Conservation (phyloP, 2,329 filamentous ascomycete genomes). For the Arthrocladium fulminans region DNA sequence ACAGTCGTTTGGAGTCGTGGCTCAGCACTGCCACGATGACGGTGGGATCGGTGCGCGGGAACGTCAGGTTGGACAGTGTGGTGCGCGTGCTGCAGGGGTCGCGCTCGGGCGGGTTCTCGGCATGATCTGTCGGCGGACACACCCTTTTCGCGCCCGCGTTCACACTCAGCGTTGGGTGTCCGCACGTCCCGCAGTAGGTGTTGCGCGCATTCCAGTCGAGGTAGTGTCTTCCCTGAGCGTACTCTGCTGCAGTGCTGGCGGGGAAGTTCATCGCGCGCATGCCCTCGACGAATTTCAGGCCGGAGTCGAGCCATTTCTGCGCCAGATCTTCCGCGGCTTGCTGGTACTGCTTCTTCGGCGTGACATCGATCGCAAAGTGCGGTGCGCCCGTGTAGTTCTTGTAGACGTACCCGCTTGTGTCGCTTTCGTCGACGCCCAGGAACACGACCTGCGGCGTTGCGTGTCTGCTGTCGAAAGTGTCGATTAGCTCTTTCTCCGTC, state of each 20-base stretch:
- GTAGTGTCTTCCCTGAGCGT: slow-evolving; percentile 77
- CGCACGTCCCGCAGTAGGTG: slow-evolving; percentile 84
- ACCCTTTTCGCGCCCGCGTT: slow-evolving; percentile 39
- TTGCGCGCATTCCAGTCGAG: slow-evolving; percentile 93
- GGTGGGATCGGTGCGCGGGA: slow-evolving; percentile 86
- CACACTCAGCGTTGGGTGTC: slow-evolving; percentile 59
- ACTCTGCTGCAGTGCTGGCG: slow-evolving; percentile 67
- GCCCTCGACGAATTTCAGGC: slow-evolving; percentile 58
- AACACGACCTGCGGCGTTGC: slow-evolving; percentile 69
- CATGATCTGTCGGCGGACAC: slow-evolving; percentile 37
- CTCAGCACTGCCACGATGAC: slow-evolving; percentile 93
- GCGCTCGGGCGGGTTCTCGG: slow-evolving; percentile 43
- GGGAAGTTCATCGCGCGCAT: slow-evolving; percentile 54
- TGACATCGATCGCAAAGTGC: slow-evolving; percentile 85
- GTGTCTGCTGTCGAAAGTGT: slow-evolving; percentile 62
- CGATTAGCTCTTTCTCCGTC: slow-evolving; percentile 63
- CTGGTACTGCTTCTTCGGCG: slow-evolving; percentile 56
- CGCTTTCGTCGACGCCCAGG: slow-evolving; percentile 66
- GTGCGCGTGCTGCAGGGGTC: slow-evolving; percentile 70
- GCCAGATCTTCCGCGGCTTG: slow-evolving; percentile 53
- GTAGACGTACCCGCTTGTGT: slow-evolving; percentile 34
- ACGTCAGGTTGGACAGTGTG: slow-evolving; percentile 81
- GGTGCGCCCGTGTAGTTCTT: slow-evolving; percentile 67
- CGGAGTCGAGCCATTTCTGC: slow-evolving; percentile 38
- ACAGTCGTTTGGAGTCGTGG: slow-evolving; percentile 62